Base-by-base conservation (phyloP, 768 basidiomycete species). In the Postia placenta region DNA sequence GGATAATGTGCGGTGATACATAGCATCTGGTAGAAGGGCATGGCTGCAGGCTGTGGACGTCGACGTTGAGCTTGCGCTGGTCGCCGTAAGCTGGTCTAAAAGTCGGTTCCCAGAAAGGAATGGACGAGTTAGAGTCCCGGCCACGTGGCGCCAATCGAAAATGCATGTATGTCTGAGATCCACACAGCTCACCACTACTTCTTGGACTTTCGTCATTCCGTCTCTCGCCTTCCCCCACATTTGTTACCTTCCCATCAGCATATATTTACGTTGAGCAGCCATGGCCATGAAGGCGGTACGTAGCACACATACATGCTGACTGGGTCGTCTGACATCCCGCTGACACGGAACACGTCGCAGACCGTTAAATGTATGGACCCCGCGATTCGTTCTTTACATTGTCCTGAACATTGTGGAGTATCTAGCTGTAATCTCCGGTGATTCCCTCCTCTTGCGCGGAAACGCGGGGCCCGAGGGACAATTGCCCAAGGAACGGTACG, bases 11-110 rank as follows among this genome's bases (percentile, higher is more conserved):
- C 76, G 0, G 90, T 74, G 51, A 93, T 88, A 62, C 90, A 92
- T 43, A 92, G 60, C 74, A 94, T 80, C 60, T 91, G 82, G 69
- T 94, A 94, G 61, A 92, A 77, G 4, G 90, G 90, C 91, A 94
- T 94, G 20, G 57, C 60, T 61, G 50, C n/a, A 19, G n/a, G 19
- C 25, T 17, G 33, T 35, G n/a, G 23, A 36, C 19, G 36, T 51
- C 47, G 28, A 5, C 4, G 27, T 17, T 6, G 6, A 26, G 42
- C 5, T 25, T 9, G 45, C 27, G 12, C 4, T 35, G 7, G 17
- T 43, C 25, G 42, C 19, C 38, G 30, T 7, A 26, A 5, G 45
- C n/a, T 2, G 38, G 19, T 9, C 15, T 40, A n/a, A 22, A 40
- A 6, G 7, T 40, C 38, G 38, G 38, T 19, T 17, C 9, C 14